phyloP scores from a whole-genome alignment of 352 stramenopile species.

The Pythium coloratum region DNA sequence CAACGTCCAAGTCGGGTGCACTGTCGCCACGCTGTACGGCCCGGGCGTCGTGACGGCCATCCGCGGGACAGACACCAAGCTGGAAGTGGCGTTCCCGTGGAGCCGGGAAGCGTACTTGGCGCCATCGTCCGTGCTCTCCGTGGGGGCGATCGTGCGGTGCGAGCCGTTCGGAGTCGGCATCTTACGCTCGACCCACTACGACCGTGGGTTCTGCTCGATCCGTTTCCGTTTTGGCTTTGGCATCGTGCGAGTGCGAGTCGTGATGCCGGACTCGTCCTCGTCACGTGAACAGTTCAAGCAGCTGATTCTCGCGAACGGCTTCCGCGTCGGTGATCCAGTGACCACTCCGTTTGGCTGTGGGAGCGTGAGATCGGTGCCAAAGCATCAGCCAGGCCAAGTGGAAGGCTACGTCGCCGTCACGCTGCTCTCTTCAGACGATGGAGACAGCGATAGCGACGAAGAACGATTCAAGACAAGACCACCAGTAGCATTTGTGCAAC shows the following conservation, averaged over 20 bases:
- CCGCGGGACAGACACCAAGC: conserved; percentile 40
- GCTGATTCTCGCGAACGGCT: conserved; percentile 27
- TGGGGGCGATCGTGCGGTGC: conserved; percentile 52
- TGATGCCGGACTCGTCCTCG: conserved; percentile 39
- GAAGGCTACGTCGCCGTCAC: conserved; percentile 13
- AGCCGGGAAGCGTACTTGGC: conserved; percentile 55
- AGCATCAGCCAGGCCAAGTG: neutral
- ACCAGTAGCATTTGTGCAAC: conserved; percentile 22
- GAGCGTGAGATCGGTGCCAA: conserved; percentile 6
- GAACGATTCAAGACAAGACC: neutral
- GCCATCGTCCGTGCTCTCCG: conserved; percentile 45
- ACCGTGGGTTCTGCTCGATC: conserved; percentile 55
- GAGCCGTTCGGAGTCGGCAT: conserved; percentile 57
- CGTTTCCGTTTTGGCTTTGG: conserved; percentile 66
- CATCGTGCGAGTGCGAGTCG: conserved; percentile 52
- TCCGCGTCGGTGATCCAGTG: conserved; percentile 59
- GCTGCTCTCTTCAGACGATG: conserved; percentile 3
- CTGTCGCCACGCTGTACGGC: conserved; percentile 61
- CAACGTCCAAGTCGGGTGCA: conserved; percentile 50
- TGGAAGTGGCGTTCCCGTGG: conserved; percentile 79
- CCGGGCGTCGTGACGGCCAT: conserved; percentile 64
- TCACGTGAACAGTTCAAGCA: conserved; percentile 29
- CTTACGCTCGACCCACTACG: conserved; percentile 62
- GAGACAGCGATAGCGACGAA: neutral
- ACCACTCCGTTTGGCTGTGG: conserved; percentile 70